Evolutionary conservation across 805 yeast genomes (phyloP).

Genomic region (Metschnikowia similis): DNA sequence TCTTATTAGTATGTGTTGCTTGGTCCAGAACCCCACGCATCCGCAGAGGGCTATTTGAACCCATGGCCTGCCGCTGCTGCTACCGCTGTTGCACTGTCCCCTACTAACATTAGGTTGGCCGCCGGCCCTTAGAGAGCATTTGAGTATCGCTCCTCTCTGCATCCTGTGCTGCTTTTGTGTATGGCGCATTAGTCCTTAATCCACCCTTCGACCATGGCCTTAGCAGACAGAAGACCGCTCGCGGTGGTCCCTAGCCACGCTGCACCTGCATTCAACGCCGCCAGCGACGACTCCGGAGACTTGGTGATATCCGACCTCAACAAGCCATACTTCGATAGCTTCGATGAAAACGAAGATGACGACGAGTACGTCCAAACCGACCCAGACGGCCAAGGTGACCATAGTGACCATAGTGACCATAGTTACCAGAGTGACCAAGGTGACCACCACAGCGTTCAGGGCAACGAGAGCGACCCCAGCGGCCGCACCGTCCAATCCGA

Average conservation of each 20-base stretch:
- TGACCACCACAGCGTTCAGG: background rate
- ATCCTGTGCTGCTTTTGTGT: background rate
- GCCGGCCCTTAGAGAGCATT: conserved; percentile 15
- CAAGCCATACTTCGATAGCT: background rate
- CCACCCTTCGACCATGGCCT: conserved; percentile 43
- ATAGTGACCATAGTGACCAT: background rate
- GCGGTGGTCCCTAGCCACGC: conserved; percentile 47
- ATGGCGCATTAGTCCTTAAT: background rate
- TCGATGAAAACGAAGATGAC: background rate
- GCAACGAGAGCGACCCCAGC: too few species aligned
- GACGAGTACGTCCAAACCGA: background rate
- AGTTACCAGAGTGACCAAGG: background rate
- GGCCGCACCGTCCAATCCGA: too few species aligned
- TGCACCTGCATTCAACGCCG: conserved; percentile 38
- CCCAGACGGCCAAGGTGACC: background rate
- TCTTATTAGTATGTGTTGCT: conserved; percentile 1
- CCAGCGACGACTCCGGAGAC: conserved; percentile 11
- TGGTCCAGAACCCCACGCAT: background rate
- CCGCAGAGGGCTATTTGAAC: background rate
- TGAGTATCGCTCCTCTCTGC: conserved; percentile 16
- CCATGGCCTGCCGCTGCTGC: background rate
- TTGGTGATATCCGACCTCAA: background rate
- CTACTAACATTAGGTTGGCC: conserved; percentile 1
- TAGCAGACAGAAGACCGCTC: conserved; percentile 64
- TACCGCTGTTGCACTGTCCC: background rate